Conservation (phyloP, 352 stramenopile genomes). For the Globisporangium apiculatum region DNA sequence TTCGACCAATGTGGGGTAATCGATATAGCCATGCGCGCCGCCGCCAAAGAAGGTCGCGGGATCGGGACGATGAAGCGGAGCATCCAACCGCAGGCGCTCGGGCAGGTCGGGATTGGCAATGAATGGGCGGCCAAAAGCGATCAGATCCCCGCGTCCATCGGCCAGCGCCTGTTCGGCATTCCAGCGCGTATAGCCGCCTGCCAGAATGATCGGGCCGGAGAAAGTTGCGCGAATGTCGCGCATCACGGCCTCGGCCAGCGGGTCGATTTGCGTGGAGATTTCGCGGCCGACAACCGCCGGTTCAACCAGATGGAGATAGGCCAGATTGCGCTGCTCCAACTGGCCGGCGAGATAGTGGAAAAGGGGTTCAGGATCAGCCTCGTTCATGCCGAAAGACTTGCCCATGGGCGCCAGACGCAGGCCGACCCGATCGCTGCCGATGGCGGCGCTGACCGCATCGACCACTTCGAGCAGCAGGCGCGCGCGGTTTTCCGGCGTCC, state of each 20-base stretch:
- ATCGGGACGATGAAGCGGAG: slow-evolving; percentile 30
- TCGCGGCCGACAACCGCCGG: too few relatives aligned
- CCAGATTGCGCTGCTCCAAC: slow-evolving; percentile 27
- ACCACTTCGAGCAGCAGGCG: slow-evolving; percentile 54
- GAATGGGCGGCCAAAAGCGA: slow-evolving; percentile 50
- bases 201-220: slow-evolving; percentile 37
- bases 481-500: slow-evolving; percentile 58
- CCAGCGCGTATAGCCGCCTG: slow-evolving; percentile 31
- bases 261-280: slow-evolving; percentile 19
- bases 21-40: slow-evolving; percentile 28
- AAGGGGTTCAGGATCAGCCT: slow-evolving; percentile 27
- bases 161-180: slow-evolving; percentile 27
- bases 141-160: slow-evolving; percentile 30
- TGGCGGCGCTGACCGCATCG: slow-evolving; percentile 14
- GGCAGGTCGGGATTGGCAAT: slow-evolving; percentile 64
- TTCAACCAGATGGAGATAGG: slow-evolving; percentile 48
- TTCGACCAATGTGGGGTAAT: slow-evolving; percentile 33
- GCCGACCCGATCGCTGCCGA: slow-evolving; percentile 6
- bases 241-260: too few relatives aligned
- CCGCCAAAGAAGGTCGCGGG: slow-evolving; percentile 20
- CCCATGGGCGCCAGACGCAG: slow-evolving; percentile 7
- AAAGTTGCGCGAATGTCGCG: too few relatives aligned
- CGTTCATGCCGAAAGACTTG: slow-evolving; percentile 23
- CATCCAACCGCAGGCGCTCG: slow-evolving; percentile 27
- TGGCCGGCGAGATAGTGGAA: slow-evolving; percentile 31